These are phyloP conservation scores for Endoconidiophora laricicola DNA, from an alignment of 2,329 filamentous ascomycete species.

Conservation along the genomic window DNA sequence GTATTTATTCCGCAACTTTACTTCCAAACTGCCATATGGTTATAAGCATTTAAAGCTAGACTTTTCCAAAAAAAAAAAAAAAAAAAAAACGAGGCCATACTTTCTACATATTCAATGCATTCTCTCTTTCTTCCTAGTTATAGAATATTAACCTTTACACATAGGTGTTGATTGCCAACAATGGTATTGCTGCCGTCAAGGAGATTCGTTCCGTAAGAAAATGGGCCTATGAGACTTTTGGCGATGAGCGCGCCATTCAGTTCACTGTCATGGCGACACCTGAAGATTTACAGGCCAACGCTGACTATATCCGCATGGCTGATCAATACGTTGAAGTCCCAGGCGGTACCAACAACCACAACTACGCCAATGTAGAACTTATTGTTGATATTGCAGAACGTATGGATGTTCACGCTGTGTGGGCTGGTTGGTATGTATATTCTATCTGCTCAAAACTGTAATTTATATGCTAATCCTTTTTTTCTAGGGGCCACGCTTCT, in stretches of 20 bases:
- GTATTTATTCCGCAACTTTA: conserved; percentile 20
- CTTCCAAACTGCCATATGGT: neutral
- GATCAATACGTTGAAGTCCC: conserved; percentile 99
- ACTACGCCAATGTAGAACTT: conserved; percentile 98
- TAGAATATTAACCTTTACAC: neutral
- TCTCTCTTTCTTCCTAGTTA: neutral
- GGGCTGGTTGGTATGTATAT: conserved; percentile 78
- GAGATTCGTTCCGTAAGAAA: conserved; percentile 98
- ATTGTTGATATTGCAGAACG: conserved; percentile 98
- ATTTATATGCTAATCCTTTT: neutral
- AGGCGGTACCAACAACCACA: conserved; percentile 99
- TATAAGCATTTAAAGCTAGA: too few relatives aligned
- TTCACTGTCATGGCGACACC: conserved; percentile 99
- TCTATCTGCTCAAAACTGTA: neutral
- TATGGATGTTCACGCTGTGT: conserved; percentile 95
- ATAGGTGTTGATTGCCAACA: conserved; percentile 96
- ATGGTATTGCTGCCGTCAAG: conserved; percentile 98
- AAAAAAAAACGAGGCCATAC: too few relatives aligned
- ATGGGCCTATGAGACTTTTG: conserved; percentile 99
- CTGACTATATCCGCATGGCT: conserved; percentile 98
- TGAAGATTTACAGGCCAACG: conserved; percentile 92
- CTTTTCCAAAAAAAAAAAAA: too few relatives aligned
- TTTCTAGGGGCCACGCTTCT: conserved; percentile 74
- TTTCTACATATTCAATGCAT: too few relatives aligned
- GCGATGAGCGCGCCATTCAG: conserved; percentile 93